These are phyloP conservation scores for Pichia scutulata DNA, from an alignment of 805 yeast genomes.

Conservation along the genomic window DNA sequence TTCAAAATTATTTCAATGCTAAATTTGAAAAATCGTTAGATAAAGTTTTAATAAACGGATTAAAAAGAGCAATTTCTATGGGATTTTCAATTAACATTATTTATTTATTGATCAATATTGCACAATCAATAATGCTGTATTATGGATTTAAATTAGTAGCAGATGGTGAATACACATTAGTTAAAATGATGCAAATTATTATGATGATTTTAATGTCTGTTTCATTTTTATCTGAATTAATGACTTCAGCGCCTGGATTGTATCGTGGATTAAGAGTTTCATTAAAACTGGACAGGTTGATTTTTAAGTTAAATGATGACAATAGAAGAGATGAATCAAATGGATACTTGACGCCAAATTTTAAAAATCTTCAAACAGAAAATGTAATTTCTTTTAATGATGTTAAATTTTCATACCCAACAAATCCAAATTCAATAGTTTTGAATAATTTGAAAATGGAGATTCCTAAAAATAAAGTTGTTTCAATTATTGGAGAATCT, in stretches of 20 bases:
- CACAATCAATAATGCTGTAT: slow-evolving; percentile 68
- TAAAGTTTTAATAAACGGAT: slow-evolving; percentile 34
- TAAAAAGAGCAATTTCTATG: slow-evolving; percentile 45
- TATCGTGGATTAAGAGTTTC: slow-evolving; percentile 75
- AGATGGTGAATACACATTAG: slow-evolving; percentile 42
- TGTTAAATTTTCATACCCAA: slow-evolving; percentile 45
- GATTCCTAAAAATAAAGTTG: slow-evolving; percentile 39
- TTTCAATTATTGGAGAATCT: slow-evolving; percentile 76
- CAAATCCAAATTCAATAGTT: slow-evolving; percentile 17
- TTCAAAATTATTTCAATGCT: slow-evolving; percentile 40
- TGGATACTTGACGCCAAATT: slow-evolving; percentile 30
- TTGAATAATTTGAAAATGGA: slow-evolving; percentile 37
- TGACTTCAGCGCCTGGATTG: slow-evolving; percentile 69
- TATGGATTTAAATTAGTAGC: slow-evolving; percentile 75
- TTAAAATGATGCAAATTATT: slow-evolving; percentile 60
- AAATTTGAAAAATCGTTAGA: slow-evolving; percentile 29
- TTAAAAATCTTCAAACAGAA: not conserved
- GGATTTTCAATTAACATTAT: slow-evolving; percentile 63
- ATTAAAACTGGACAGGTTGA: slow-evolving; percentile 38
- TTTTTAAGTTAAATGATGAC: slow-evolving; percentile 27
- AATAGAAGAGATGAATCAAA: slow-evolving; percentile 28
- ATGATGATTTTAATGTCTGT: slow-evolving; percentile 69
- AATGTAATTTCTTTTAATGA: slow-evolving; percentile 34
- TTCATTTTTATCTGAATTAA: slow-evolving; percentile 49
- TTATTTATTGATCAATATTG: slow-evolving; percentile 44